A percentile compares a stretch with the other conserved stretches of the same genome.
phyloP scores from a whole-genome alignment of 2,329 filamentous ascomycete genomes.

The Pseudocercospora musae region DNA sequence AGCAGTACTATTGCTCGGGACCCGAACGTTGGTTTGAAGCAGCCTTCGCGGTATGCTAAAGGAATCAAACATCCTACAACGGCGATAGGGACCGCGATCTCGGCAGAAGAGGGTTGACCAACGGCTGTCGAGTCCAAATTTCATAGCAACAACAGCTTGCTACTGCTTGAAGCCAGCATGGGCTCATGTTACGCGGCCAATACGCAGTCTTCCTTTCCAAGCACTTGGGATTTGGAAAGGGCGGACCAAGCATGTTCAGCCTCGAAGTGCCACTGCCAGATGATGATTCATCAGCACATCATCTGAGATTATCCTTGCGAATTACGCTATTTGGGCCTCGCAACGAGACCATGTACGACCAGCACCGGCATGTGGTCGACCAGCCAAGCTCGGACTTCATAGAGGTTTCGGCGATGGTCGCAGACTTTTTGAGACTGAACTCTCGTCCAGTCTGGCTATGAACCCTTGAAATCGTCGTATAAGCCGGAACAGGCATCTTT shows the following conservation, averaged over 20 bases:
- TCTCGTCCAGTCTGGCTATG: not conserved
- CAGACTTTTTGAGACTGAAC: not conserved
- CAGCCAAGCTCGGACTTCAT: not conserved
- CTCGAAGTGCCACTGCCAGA: not conserved
- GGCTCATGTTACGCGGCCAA: not conserved
- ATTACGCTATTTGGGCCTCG: not conserved
- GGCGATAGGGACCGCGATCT: conserved; percentile 13
- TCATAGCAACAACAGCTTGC: not conserved
- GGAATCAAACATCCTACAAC: conserved; percentile 16
- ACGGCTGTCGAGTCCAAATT: not conserved
- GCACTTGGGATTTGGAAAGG: not conserved
- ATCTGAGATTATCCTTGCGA: not conserved
- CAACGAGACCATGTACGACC: not conserved
- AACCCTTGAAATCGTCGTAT: not conserved
- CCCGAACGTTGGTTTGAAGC: conserved; percentile 4
- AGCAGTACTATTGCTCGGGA: conserved; percentile 14
- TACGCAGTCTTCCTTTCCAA: not conserved
- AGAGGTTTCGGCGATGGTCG: not conserved
- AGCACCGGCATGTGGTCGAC: not conserved
- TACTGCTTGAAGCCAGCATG: not conserved
- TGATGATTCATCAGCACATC: not conserved
- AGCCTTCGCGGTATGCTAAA: conserved; percentile 15
- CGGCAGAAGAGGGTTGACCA: conserved; percentile 11
- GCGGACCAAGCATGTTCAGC: not conserved
- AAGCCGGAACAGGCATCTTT: not conserved